Evolutionary conservation across 495 filamentous ascomycete genomes (phyloP).

Genomic region (Neohortaea acidophila): DNA sequence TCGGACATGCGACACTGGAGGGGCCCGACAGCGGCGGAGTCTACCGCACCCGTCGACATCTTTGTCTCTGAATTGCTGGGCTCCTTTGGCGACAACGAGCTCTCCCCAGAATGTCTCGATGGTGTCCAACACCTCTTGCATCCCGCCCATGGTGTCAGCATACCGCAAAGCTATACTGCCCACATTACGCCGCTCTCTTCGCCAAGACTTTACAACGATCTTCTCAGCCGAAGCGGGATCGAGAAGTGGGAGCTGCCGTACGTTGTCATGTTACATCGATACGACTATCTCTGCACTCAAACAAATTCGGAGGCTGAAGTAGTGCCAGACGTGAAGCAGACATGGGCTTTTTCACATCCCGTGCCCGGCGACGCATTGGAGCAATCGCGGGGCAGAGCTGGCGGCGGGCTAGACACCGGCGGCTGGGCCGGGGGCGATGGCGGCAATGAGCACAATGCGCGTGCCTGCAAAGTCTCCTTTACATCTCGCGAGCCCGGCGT

Average conservation of each 20-base stretch:
- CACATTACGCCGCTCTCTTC: slow-evolving; percentile 83
- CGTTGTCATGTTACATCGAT: slow-evolving; percentile 79
- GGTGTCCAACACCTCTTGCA: slow-evolving; percentile 75
- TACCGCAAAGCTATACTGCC: slow-evolving; percentile 81
- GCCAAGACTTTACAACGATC: slow-evolving; percentile 70
- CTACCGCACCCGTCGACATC: slow-evolving; percentile 62
- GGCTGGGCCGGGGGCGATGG: slow-evolving; percentile 34
- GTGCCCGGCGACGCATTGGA: slow-evolving; percentile 32
- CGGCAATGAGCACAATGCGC: slow-evolving; percentile 76
- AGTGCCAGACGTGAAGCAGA: slow-evolving; percentile 44
- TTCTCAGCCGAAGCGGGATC: slow-evolving; percentile 40
- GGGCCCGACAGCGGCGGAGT: slow-evolving; percentile 38
- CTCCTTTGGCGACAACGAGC: slow-evolving; percentile 45
- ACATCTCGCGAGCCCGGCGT: slow-evolving; percentile 58
- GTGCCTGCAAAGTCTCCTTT: slow-evolving; percentile 61
- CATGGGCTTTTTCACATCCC: slow-evolving; percentile 57
- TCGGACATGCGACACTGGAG: slow-evolving; percentile 97
- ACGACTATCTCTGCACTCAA: slow-evolving; percentile 59
- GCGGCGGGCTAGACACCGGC: slow-evolving; percentile 35
- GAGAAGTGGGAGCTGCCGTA: slow-evolving; percentile 71
- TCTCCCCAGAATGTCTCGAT: slow-evolving; percentile 59
- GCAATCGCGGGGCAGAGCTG: slow-evolving; percentile 40
- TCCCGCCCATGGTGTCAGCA: slow-evolving; percentile 65
- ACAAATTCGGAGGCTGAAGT: slow-evolving; percentile 10
- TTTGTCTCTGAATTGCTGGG: slow-evolving; percentile 85